phyloP scores from a whole-genome alignment of 2,329 filamentous ascomycete genomes.

The Trichoderma sp. region DNA sequence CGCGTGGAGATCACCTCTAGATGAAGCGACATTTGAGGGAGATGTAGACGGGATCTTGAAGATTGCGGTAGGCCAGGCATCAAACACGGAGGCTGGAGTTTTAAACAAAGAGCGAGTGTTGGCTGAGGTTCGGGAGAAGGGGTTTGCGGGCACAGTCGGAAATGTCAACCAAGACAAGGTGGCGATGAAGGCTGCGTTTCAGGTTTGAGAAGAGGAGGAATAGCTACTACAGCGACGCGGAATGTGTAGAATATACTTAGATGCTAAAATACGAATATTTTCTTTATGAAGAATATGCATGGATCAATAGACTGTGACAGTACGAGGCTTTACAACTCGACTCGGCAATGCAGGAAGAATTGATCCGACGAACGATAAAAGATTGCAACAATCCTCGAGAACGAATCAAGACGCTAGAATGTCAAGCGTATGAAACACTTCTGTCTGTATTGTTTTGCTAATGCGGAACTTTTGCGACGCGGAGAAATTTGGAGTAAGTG shows the following conservation, averaged over 20 bases:
- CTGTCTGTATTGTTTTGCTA: neutral
- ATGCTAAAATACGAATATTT: neutral
- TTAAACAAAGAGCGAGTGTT: neutral
- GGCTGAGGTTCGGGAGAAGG: neutral
- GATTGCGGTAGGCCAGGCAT: neutral
- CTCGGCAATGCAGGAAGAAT: neutral
- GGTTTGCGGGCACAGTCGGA: neutral
- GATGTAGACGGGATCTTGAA: neutral
- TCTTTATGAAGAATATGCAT: neutral
- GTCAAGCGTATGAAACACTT: too few species aligned
- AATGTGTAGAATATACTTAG: neutral
- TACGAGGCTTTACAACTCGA: neutral
- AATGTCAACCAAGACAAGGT: neutral
- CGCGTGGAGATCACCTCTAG: neutral
- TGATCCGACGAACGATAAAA: neutral
- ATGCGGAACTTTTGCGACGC: neutral
- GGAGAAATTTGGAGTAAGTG: neutral
- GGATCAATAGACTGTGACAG: neutral
- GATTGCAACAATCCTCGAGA: neutral
- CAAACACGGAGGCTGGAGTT: neutral
- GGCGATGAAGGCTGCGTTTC: neutral
- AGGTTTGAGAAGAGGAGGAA: neutral
- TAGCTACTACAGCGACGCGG: neutral
- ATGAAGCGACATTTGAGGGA: neutral
- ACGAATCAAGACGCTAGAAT: neutral